Conservation (phyloP, 805 yeast species). For the Saturnispora zaruensis region DNA sequence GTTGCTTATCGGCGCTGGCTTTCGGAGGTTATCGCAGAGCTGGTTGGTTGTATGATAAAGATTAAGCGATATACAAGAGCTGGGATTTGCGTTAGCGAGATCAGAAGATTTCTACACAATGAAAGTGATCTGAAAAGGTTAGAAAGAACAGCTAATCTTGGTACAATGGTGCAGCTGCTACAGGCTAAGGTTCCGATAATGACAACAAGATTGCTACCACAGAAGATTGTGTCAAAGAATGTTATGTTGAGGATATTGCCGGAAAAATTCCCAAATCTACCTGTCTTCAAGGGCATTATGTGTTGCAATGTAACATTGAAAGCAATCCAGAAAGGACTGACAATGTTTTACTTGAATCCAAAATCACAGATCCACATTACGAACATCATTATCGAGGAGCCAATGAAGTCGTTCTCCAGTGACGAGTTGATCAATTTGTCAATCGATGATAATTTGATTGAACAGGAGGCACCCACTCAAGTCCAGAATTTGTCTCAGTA, state of each 20-base stretch:
- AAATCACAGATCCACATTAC: conserved; percentile 45
- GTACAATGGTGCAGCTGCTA: conserved; percentile 42
- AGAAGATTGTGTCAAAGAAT: conserved; percentile 35
- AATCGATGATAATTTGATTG: conserved; percentile 18
- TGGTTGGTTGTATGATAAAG: neutral
- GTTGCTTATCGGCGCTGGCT: neutral
- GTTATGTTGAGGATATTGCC: conserved; percentile 52
- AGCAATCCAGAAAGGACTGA: conserved; percentile 44
- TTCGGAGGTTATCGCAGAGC: neutral
- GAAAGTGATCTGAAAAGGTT: conserved; percentile 18
- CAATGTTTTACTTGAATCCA: conserved; percentile 48
- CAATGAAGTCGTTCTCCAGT: conserved; percentile 19
- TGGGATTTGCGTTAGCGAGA: neutral
- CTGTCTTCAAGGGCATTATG: conserved; percentile 45
- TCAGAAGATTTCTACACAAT: neutral
- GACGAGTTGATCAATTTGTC: conserved; percentile 25
- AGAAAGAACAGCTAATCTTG: conserved; percentile 41
- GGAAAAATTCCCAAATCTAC: conserved; percentile 43
- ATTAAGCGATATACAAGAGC: neutral
- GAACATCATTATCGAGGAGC: conserved; percentile 29
- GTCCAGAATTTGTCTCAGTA: conserved; percentile 26
- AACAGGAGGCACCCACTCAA: conserved; percentile 4
- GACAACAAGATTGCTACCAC: conserved; percentile 37
- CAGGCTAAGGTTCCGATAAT: conserved; percentile 42
- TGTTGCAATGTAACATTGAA: conserved; percentile 50